Evolutionary conservation across 805 yeast species (phyloP), one percentile per base, ranked within the genome.

Genomic region (Myxozyma neotropica): DNA sequence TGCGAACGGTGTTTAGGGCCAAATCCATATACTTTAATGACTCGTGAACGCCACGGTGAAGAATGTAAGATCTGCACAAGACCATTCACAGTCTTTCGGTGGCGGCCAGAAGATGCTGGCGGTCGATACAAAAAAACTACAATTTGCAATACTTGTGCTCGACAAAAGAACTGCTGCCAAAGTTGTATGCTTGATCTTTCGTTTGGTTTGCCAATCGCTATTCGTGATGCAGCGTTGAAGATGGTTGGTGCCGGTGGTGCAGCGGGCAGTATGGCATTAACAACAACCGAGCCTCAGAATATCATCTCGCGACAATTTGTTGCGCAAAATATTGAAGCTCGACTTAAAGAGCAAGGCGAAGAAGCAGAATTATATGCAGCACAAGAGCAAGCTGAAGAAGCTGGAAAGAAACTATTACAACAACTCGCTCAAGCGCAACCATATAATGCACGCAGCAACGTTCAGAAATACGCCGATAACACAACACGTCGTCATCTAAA

Each of bases 61-160:
- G 87, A 88, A 70, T 93, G 98, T 71, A 86, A 86, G 70, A 74
- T 88, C 15, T 93, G 98, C 70, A 86, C 95, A 0, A 74, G 95
- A 50, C 91, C 96, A 0, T 93, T 87, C 75, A 86, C 92, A 0
- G 85, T 86, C 0, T 93, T 82, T 70, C 80, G 87, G 57, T 89
- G 96, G 96, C 78, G 80, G 58, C 80, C 81, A 17, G 74, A 73
- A 42, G 74, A 73, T 74, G 35, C 49, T 7, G 67, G 56, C 43
- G 66, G 59, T 42, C 59, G 57, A 31, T 49, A 83, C 61, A 79
- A 80, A 58, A 83, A 81, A 66, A 90, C 96, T 1, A 72, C 83
- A 1, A 82, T 93, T 19, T 93, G 99, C 74, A 70, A 75, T 36
- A 83, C 92, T 0, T 93, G 99, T 75, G 84, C 97, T 0, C 77